These are phyloP conservation scores for Cyclotella baltica DNA, from an alignment of 108 stramenopile genomes.

Conservation along the genomic window DNA sequence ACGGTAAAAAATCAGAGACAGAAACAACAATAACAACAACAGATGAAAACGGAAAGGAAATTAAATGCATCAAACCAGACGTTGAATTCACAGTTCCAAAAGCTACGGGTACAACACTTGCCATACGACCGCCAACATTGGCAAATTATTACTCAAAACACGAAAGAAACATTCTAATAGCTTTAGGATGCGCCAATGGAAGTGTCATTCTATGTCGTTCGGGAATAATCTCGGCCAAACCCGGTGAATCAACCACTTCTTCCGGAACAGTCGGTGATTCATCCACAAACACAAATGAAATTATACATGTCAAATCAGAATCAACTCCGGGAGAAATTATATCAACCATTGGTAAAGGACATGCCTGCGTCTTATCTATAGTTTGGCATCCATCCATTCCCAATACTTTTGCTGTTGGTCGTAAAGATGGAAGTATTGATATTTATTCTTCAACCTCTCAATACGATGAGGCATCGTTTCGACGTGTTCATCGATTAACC, in stretches of 20 bases:
- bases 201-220: slow-evolving; percentile 34
- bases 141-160: slow-evolving; percentile 39
- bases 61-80: slow-evolving; percentile 17
- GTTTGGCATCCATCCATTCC: slow-evolving; percentile 47
- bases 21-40: not conserved
- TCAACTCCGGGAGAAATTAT: slow-evolving; percentile 41
- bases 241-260: slow-evolving; percentile 9
- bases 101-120: slow-evolving; percentile 53
- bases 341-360: slow-evolving; percentile 44
- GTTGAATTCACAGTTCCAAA: slow-evolving; percentile 30
- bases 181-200: slow-evolving; percentile 52
- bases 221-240: slow-evolving; percentile 27
- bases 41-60: not conserved
- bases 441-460: slow-evolving; percentile 44
- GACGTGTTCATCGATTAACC: slow-evolving; percentile 40
- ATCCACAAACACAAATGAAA: slow-evolving; percentile 12
- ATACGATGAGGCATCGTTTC: slow-evolving; percentile 27
- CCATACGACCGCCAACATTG: slow-evolving; percentile 49
- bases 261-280: slow-evolving; percentile 35
- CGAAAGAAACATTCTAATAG: slow-evolving; percentile 38
- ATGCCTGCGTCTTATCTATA: slow-evolving; percentile 54
- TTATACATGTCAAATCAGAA: slow-evolving; percentile 16
- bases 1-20: slow-evolving; percentile 10
- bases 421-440: slow-evolving; percentile 57
- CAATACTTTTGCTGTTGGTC: slow-evolving; percentile 51